phyloP scores from a whole-genome alignment of 495 filamentous ascomycete genomes.

The Trichoderma virens region DNA sequence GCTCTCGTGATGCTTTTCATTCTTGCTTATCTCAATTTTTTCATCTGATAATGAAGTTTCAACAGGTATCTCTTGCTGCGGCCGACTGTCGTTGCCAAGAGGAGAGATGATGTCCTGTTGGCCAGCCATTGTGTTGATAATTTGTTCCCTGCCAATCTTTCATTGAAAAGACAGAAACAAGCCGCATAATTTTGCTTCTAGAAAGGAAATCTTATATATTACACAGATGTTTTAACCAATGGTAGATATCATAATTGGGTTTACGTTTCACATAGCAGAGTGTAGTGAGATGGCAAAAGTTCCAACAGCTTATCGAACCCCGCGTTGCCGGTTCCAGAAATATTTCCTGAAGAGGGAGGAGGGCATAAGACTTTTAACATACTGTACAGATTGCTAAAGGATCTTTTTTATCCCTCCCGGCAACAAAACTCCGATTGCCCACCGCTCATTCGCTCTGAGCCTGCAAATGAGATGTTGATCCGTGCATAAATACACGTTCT shows the following conservation, averaged over 20 bases:
- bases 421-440: not conserved
- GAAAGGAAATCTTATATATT: not conserved
- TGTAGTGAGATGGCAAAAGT: not conserved
- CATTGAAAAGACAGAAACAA: not conserved
- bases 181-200: not conserved
- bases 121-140: not conserved
- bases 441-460: not conserved
- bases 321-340: not conserved
- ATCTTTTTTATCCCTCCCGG: not conserved
- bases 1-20: not conserved
- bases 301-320: not conserved
- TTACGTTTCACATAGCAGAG: not conserved
- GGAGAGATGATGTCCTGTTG: not conserved
- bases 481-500: not conserved
- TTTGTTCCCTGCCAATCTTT: not conserved
- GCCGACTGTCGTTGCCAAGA: no score
- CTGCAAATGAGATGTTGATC: not conserved
- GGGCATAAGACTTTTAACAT: not conserved
- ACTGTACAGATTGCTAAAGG: not conserved
- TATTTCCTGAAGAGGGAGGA: conserved; percentile 1
- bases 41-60: not conserved
- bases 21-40: not conserved
- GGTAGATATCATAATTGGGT: not conserved
- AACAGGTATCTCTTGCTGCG: no score
- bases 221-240: not conserved